These are phyloP conservation scores for Albatrellus ellisii DNA, from an alignment of 768 basidiomycete genomes.

Conservation along the genomic window DNA sequence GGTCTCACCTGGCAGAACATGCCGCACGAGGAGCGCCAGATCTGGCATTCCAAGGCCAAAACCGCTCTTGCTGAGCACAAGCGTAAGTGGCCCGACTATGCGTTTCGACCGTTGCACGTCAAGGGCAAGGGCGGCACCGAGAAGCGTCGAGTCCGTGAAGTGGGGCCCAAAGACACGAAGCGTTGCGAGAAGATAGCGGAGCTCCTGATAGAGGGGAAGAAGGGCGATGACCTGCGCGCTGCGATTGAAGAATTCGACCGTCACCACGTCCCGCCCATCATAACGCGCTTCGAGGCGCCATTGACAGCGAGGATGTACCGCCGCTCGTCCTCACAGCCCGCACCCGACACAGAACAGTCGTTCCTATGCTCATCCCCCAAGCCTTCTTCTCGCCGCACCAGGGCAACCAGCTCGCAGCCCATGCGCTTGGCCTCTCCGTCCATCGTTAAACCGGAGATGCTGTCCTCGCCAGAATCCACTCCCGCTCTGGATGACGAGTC, in stretches of 20 bases:
- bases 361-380: conserved; percentile 9
- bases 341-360: conserved; percentile 30
- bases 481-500: background rate
- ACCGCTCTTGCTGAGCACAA: conserved; percentile 61
- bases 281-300: conserved; percentile 62
- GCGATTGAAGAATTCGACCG: conserved; percentile 29
- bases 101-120: conserved; percentile 51
- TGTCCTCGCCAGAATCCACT: background rate
- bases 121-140: conserved; percentile 27
- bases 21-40: conserved; percentile 57
- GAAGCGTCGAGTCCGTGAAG: conserved; percentile 49
- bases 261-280: conserved; percentile 40
- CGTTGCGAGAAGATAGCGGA: conserved; percentile 58
- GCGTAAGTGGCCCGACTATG: conserved; percentile 62
- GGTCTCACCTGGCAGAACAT: conserved; percentile 75
- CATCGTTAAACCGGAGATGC: background rate
- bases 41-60: conserved; percentile 71
- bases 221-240: conserved; percentile 23
- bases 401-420: conserved; percentile 13
- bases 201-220: conserved; percentile 32
- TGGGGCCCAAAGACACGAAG: conserved; percentile 46
- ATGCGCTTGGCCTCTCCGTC: background rate
- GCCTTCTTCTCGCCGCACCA: conserved; percentile 6
- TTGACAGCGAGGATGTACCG: conserved; percentile 60
- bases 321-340: conserved; percentile 44